Base-by-base conservation (phyloP, 2,329 filamentous ascomycete genomes). In the Didymella glomerata region DNA sequence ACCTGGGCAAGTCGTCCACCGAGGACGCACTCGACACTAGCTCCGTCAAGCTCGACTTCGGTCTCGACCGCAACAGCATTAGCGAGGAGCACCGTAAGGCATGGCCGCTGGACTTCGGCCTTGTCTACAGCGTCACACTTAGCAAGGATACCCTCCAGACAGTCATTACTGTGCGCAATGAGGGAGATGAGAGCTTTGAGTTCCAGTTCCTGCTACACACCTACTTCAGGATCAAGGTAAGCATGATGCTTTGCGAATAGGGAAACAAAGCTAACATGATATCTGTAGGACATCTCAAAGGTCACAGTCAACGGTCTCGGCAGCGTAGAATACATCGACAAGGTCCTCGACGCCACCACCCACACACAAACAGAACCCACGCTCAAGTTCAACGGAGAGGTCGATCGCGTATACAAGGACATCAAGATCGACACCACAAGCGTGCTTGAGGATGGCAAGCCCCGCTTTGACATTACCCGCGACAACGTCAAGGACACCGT, bases 31-130 rank as follows among this genome's bases (percentile, higher is more conserved):
- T 71, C 40, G 77, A 77, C 60, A 73, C 77, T 13, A 74, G 77
- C 49, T 89, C 88, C 48, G 89, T 98, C 66, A 97, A 96, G 84
- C 88, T 99, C 61, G 95, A 99, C 81, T 98, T 99, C 77, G 95
- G 94, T 27, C 88, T 99, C 34, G 92, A 90, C 50, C 85, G 87
- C 27, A 83, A 85, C 50, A 90, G 89, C 73, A 82, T 98, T 57
- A 85, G 85, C 66, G 87, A 89, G 0, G 85, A 88, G 42, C 85
- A 86, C 66, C 87, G 86, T 73, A 85, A 86, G 68, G 85, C 88
- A 24, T 99, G 95, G 95, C 89, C 91, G 2, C 90, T 90, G 74
- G 88, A 90, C 63, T 99, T 99, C 76, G 90, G 90, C 4, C 84
- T 98, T 50, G 90, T 97, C 55, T 99, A 99, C 83, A 96, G 90